phyloP scores from a whole-genome alignment of 208 protist genomes.

The Zelonia costaricensis region DNA sequence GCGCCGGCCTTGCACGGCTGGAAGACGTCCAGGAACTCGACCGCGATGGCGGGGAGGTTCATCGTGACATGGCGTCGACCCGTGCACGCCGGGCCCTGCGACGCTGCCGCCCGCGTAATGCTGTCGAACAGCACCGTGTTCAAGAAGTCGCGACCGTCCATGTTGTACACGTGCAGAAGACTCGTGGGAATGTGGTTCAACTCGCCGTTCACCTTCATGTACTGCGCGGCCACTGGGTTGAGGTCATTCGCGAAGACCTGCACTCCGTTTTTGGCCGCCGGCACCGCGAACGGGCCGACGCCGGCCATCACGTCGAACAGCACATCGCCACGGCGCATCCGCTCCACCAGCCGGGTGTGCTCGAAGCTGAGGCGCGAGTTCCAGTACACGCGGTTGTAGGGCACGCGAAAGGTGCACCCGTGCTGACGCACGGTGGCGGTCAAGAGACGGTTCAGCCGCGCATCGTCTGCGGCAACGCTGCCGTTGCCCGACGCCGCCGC shows the following conservation, averaged over 20 bases:
- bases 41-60: constrained; percentile 97
- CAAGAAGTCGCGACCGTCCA: constrained; percentile 96
- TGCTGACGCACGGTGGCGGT: constrained; percentile 90
- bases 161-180: constrained; percentile 85
- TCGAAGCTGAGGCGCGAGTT: constrained; percentile 96
- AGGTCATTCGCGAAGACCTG: constrained; percentile 97
- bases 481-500: too few relatives aligned
- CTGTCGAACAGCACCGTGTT: constrained; percentile 61
- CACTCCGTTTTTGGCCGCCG: constrained; percentile 86
- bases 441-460: constrained; percentile 40
- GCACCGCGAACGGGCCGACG: constrained; percentile 97
- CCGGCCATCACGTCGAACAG: constrained; percentile 97
- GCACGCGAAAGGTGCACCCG: constrained; percentile 93
- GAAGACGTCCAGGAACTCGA: constrained; percentile 96
- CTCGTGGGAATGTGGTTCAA: constrained; percentile 80
- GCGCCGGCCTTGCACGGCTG: constrained; percentile 12
- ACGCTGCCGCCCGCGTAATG: constrained; percentile 13
- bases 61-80: constrained; percentile 93
- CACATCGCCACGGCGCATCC: constrained; percentile 68
- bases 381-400: constrained; percentile 98
- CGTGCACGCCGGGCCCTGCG: not conserved
- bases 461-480: constrained; percentile 14
- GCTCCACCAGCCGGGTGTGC: constrained; percentile 90
- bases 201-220: constrained; percentile 88
- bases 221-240: constrained; percentile 94